phyloP scores from a whole-genome alignment of 192 early-diverging fungal species.

The Glomus cerebriforme region DNA sequence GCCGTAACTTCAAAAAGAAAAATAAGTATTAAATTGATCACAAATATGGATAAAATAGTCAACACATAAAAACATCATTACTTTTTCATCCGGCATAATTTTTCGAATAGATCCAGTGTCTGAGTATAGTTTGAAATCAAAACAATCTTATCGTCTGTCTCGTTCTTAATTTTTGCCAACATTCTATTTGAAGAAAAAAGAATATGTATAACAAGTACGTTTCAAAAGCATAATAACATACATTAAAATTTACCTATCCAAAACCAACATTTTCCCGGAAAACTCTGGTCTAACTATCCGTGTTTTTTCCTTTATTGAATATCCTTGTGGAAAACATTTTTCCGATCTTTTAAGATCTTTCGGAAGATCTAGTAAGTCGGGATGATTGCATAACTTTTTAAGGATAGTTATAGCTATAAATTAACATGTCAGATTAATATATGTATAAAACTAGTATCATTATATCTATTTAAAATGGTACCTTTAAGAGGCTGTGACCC shows the following conservation, averaged over 20 bases:
- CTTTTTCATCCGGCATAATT: slow-evolving; percentile 74
- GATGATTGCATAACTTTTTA: slow-evolving; percentile 98
- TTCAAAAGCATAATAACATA: neutral
- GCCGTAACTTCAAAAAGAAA: slow-evolving; percentile 53
- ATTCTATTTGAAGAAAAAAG: slow-evolving; percentile 47
- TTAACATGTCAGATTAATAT: neutral
- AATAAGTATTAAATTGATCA: slow-evolving; percentile 2
- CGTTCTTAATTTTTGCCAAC: slow-evolving; percentile 69
- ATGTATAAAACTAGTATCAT: neutral
- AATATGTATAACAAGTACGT: slow-evolving; percentile 15
- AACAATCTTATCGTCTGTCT: slow-evolving; percentile 92
- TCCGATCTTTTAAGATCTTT: slow-evolving; percentile 62
- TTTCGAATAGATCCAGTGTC: slow-evolving; percentile 92
- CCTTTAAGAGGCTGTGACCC: slow-evolving; percentile 80
- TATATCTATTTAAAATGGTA: neutral
- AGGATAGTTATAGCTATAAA: slow-evolving; percentile 78
- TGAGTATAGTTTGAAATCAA: slow-evolving; percentile 99
- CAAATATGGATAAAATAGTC: neutral
- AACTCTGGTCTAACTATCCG: slow-evolving; percentile 56
- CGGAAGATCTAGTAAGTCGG: slow-evolving; percentile 77
- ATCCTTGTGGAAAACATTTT: slow-evolving; percentile 54
- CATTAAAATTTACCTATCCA: slow-evolving; percentile 52
- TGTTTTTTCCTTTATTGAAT: slow-evolving; percentile 44
- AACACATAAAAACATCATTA: slow-evolving; percentile 41
- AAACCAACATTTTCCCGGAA: slow-evolving; percentile 90